A percentile compares a stretch with the other conserved stretches of the same genome.
phyloP scores from a whole-genome alignment of 2,329 filamentous ascomycete species.

The Orbilia brochopaga region DNA sequence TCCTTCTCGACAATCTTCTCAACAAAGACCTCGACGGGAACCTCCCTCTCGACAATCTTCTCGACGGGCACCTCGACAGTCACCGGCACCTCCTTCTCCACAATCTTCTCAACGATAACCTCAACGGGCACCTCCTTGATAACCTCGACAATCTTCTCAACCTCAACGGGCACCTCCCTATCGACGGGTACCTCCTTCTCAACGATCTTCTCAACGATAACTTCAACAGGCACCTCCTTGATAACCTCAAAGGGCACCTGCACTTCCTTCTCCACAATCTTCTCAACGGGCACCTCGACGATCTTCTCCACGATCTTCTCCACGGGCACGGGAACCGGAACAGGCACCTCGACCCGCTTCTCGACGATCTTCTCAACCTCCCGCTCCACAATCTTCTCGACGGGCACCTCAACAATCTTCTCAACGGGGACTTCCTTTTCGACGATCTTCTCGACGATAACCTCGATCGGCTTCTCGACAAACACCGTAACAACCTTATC shows the following conservation, averaged over 20 bases:
- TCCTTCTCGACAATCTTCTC: conserved; percentile 27
- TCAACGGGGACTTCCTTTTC: conserved; percentile 25
- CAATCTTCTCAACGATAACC: conserved; percentile 37
- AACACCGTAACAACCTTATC: conserved; percentile 25
- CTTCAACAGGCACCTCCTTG: conserved; percentile 15
- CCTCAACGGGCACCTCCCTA: conserved; percentile 28
- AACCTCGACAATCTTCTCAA: conserved; percentile 13
- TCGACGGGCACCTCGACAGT: conserved; percentile 33
- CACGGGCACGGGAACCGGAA: conserved; percentile 6
- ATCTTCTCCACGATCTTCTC: conserved; percentile 12
- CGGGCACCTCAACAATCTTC: conserved; percentile 20
- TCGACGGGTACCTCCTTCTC: conserved; percentile 38
- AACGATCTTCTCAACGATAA: conserved; percentile 20
- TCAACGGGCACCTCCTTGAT: conserved; percentile 20
- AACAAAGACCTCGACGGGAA: conserved; percentile 31
- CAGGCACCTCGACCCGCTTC: conserved; percentile 2
- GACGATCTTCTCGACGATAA: conserved; percentile 15
- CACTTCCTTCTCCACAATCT: conserved; percentile 18
- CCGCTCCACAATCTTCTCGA: conserved; percentile 18
- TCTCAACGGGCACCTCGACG: conserved; percentile 20
- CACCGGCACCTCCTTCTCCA: conserved; percentile 25
- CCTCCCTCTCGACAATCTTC: conserved; percentile 18
- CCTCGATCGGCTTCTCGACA: conserved; percentile 21
- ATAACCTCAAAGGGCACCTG: conserved; percentile 22
- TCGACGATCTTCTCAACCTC: conserved; percentile 5